phyloP scores from a whole-genome alignment of 202 grass and related monocot genomes.

The Setaria italica region DNA sequence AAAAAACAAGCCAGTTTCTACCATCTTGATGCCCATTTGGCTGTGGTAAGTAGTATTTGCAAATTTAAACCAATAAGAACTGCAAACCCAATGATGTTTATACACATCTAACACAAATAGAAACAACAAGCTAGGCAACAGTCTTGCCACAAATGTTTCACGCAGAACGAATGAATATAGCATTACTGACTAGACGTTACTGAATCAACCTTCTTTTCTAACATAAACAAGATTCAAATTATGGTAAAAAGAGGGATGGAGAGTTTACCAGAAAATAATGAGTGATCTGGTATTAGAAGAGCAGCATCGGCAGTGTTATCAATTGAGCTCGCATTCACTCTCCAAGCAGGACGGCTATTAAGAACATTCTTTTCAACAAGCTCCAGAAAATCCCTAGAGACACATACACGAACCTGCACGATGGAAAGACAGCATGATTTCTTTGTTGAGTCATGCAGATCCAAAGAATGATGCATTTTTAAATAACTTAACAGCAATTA shows the following conservation, averaged over 20 bases:
- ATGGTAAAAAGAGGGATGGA: background rate
- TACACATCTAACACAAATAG: constrained; percentile 4
- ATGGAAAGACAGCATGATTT: constrained; percentile 31
- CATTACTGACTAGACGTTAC: background rate
- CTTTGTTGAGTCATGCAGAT: background rate
- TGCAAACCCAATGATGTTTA: constrained; percentile 16
- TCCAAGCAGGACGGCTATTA: constrained; percentile 66
- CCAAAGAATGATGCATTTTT: background rate
- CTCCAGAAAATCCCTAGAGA: constrained; percentile 82
- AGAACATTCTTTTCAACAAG: constrained; percentile 67
- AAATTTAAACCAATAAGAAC: constrained; percentile 2
- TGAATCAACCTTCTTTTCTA: background rate
- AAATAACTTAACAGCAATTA: constrained; percentile 21
- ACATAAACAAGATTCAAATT: constrained; percentile 15
- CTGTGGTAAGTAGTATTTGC: constrained; percentile 1
- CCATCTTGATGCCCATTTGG: constrained; percentile 28
- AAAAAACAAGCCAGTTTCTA: background rate
- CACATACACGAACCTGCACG: constrained; percentile 59
- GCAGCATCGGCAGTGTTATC: constrained; percentile 62
- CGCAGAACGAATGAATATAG: background rate
- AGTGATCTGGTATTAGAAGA: constrained; percentile 91
- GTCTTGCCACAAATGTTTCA: constrained; percentile 29
- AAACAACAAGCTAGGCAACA: constrained; percentile 28
- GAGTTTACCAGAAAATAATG: constrained; percentile 70
- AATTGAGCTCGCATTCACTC: constrained; percentile 73